Base-by-base conservation (phyloP, 1,284 basidiomycete genomes). In the Moesziomyces globuligerus region DNA sequence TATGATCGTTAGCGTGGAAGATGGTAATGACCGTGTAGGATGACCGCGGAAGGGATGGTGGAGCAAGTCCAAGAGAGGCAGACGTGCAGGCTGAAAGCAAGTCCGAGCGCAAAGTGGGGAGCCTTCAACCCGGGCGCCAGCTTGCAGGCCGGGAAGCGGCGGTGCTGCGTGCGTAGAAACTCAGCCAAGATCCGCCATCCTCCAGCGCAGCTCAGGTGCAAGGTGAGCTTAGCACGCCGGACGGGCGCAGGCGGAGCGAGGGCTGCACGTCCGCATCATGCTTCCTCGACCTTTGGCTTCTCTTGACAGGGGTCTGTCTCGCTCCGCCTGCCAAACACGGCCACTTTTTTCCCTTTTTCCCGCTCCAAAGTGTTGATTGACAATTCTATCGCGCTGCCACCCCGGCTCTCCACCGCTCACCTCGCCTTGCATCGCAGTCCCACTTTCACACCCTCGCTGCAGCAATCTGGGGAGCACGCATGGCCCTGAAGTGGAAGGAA, bases 331-430 rank as follows among this genome's bases (percentile, higher is more conserved):
- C 18, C 44, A n/a, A 48, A 48, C 28, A 56, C n/a, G 36, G 34
- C 42, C 28, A 45, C 13, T 18, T 18, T 38, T 29, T 24, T 21
- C n/a, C n/a, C n/a, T 17, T 10, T 24, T 18, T 0, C 1, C 40
- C 25, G n/a, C 24, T 7, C 3, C 13, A 18, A 36, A 15, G 48
- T 45, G 62, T 59, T 66, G 62, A 40, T 40, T 66, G 62, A 66
- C 62, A 54, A 18, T 50, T 66, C 62, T 59, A 66, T 55, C 36
- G 4, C 24, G 23, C 32, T 26, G 24, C 29, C 15, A 40, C 15
- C 25, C 15, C 13, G n/a, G 10, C 13, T 41, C 32, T n/a, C n/a
- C n/a, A n/a, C n/a, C n/a, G n/a, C n/a, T n/a, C n/a, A n/a, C n/a
- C n/a, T n/a, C n/a, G n/a, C n/a, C n/a, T n/a, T n/a, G n/a, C n/a